Base-by-base conservation (phyloP, 1,284 basidiomycete genomes). In the Sanghuangporus baumii region DNA sequence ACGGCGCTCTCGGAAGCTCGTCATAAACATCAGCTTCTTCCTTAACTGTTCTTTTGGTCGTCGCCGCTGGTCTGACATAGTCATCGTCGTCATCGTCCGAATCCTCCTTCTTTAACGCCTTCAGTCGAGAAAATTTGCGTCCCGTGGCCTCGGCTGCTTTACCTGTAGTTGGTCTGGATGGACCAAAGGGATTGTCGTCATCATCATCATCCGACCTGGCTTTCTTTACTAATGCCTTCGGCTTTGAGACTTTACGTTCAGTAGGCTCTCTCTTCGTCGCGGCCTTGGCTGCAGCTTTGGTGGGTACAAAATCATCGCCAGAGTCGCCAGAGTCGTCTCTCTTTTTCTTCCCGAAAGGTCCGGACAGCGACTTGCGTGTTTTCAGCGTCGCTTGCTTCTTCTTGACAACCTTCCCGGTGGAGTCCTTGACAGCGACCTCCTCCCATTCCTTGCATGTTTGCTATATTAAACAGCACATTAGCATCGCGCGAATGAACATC, bases 271-370 rank as follows among this genome's bases (percentile, higher is more conserved):
- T 72, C 67, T 73, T 74, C 20, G 66, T 48, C 7, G 62, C 58
- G 1, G 74, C 78, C 69, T 80, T 81, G 6, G 81, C 77, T 4
- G 78, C 74, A 9, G 84, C 81, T 71, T 89, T 91, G 62, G 78
- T 79, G 2, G 90, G 91, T 71, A 83, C 85, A 73, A 92, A 93
- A 65, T 93, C 89, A 59, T 89, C 89, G 58, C 87, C 88, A 2
- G 78, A 80, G 64, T 85, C 85, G 2, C 81, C 80, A 51, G 81
- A 79, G 36, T 80, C 82, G 62, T 76, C 79, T 47, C 80, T 73
- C 66, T 78, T 72, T 55, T 75, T 81, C 48, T 78, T 76, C 66
- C 77, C 78, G 66, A 78, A 77, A 16, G 75, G 75, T 23, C 85
- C 86, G 46, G 83, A 74, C 31, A 79, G 63, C 37, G 88, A 89